These are phyloP conservation scores for Acarospora socialis DNA, from an alignment of 2,329 filamentous ascomycete species.

Conservation along the genomic window DNA sequence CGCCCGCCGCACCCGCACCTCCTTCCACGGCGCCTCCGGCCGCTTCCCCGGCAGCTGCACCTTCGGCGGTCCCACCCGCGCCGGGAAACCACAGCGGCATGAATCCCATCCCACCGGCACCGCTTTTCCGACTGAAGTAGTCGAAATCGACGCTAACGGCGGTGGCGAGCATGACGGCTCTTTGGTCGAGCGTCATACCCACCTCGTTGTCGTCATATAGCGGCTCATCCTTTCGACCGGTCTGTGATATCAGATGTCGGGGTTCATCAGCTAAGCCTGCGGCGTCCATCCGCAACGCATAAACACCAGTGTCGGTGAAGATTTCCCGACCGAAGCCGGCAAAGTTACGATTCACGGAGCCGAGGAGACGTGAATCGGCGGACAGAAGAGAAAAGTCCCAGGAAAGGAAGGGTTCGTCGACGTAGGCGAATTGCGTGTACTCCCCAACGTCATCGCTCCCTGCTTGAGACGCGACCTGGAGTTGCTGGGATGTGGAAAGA, in stretches of 20 bases:
- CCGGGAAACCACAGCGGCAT: slow-evolving; percentile 40
- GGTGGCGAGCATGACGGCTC: slow-evolving; percentile 51
- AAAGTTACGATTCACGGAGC: slow-evolving; percentile 51
- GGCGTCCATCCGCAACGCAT: slow-evolving; percentile 50
- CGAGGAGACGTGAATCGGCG: slow-evolving; percentile 37
- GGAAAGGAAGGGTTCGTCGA: slow-evolving; percentile 48
- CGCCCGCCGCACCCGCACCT: slow-evolving; percentile 26
- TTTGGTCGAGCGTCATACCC: slow-evolving; percentile 51
- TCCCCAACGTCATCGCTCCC: slow-evolving; percentile 25
- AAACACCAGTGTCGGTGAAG: slow-evolving; percentile 52
- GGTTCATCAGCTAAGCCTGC: slow-evolving; percentile 30
- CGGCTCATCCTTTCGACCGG: slow-evolving; percentile 15
- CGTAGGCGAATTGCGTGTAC: slow-evolving; percentile 46
- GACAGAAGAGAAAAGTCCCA: slow-evolving; percentile 49
- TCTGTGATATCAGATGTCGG: slow-evolving; percentile 26
- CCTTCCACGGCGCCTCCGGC: slow-evolving; percentile 23
- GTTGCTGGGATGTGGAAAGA: slow-evolving; percentile 35
- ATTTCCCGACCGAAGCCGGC: slow-evolving; percentile 47
- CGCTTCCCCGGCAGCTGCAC: slow-evolving; percentile 23
- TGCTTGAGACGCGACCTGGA: slow-evolving; percentile 26
- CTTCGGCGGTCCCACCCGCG: slow-evolving; percentile 26
- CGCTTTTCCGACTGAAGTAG: slow-evolving; percentile 50
- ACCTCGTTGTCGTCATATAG: slow-evolving; percentile 16
- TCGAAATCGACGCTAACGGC: slow-evolving; percentile 53
- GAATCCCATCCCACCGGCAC: slow-evolving; percentile 30